Percentiles rank a stretch among this genome's conserved stretches.
These are phyloP conservation scores for Eruca vesicaria DNA, from an alignment of 441 rosid species.

Conservation along the genomic window DNA sequence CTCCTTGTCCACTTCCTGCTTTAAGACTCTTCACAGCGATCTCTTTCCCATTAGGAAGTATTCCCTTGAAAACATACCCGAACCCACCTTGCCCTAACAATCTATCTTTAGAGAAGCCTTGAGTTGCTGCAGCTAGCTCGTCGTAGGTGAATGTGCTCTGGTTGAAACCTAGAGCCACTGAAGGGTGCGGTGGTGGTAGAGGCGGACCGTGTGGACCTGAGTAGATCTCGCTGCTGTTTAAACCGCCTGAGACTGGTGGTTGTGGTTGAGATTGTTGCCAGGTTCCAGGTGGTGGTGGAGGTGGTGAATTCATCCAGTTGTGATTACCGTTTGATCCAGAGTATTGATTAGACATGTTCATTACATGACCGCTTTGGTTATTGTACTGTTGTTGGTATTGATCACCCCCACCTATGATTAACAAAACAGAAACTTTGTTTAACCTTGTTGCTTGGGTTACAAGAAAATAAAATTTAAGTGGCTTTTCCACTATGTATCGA, in stretches of 20 bases:
- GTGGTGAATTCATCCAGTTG: slow-evolving; percentile 51
- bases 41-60: slow-evolving; percentile 73
- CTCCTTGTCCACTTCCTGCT: slow-evolving; percentile 79
- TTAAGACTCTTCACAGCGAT: slow-evolving; percentile 85
- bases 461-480: not conserved
- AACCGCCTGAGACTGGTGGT: slow-evolving; percentile 34
- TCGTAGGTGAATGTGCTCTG: slow-evolving; percentile 68
- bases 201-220: slow-evolving; percentile 45
- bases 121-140: slow-evolving; percentile 74
- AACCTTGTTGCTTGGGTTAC: not conserved
- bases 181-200: slow-evolving; percentile 55
- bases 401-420: slow-evolving; percentile 23
- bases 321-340: slow-evolving; percentile 28
- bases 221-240: slow-evolving; percentile 44
- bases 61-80: slow-evolving; percentile 82
- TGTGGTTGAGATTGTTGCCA: slow-evolving; percentile 35
- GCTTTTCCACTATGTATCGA: not conserved
- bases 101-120: slow-evolving; percentile 59
- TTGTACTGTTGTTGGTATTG: slow-evolving; percentile 34
- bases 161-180: slow-evolving; percentile 55
- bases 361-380: slow-evolving; percentile 30
- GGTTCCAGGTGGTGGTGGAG: slow-evolving; percentile 36
- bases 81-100: slow-evolving; percentile 89
- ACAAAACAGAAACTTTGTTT: slow-evolving; percentile 19
- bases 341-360: slow-evolving; percentile 39